Conservation (phyloP, 2,329 filamentous ascomycete species). For the Tolypocladium tundrense region DNA sequence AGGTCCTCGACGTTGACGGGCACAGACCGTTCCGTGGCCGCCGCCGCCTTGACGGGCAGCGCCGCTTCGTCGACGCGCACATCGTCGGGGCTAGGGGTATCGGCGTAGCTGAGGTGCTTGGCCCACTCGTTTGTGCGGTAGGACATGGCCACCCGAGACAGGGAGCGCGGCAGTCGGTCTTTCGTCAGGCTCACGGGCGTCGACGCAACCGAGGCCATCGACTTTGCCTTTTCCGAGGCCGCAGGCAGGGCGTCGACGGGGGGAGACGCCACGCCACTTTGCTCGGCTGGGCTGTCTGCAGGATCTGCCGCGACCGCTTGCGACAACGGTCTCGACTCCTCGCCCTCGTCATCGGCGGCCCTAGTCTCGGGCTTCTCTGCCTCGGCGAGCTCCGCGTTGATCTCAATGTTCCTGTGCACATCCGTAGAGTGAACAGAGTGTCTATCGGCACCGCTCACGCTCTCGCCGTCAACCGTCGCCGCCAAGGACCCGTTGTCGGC, state of each 20-base stretch:
- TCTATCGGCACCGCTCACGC: slow-evolving; percentile 28
- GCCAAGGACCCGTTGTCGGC: slow-evolving; percentile 42
- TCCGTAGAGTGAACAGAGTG: slow-evolving; percentile 15
- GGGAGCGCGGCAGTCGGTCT: slow-evolving; percentile 54
- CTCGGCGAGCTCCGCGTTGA: slow-evolving; percentile 26
- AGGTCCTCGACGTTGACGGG: slow-evolving; percentile 57
- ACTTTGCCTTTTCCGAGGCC: slow-evolving; percentile 25
- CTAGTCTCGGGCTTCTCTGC: not conserved
- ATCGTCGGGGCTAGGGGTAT: slow-evolving; percentile 57
- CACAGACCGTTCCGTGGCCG: slow-evolving; percentile 37
- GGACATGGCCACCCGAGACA: slow-evolving; percentile 68
- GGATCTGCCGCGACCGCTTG: too few species aligned
- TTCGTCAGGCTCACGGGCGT: slow-evolving; percentile 41
- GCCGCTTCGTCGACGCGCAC: slow-evolving; percentile 35
- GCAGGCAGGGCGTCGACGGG: slow-evolving; percentile 6
- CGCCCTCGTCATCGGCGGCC: too few species aligned
- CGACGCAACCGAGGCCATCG: slow-evolving; percentile 30
- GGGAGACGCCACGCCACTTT: not conserved
- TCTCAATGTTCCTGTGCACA: slow-evolving; percentile 21
- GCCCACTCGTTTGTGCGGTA: slow-evolving; percentile 96
- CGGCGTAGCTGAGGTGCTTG: slow-evolving; percentile 73
- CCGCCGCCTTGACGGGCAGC: slow-evolving; percentile 5
- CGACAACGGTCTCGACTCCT: too few species aligned
- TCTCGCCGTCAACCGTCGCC: slow-evolving; percentile 47
- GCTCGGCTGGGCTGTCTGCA: not conserved